phyloP scores from a whole-genome alignment of 2,329 filamentous ascomycete species.

The Diaporthe vexans region DNA sequence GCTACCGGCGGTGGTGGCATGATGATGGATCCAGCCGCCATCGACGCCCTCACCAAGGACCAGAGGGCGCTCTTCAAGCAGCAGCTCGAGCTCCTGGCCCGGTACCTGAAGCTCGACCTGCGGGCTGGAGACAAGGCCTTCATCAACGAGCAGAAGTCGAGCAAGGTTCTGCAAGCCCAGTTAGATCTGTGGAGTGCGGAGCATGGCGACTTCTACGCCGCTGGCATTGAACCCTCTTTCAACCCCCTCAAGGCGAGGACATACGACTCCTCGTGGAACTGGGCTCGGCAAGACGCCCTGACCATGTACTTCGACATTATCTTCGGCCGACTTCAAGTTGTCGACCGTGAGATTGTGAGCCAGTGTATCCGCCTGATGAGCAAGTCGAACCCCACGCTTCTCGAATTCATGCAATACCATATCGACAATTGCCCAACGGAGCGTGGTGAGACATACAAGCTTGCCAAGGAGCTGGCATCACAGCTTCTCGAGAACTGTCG shows the following conservation, averaged over 20 bases:
- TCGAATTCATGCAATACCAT: constrained; percentile 99
- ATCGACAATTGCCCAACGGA: constrained; percentile 99
- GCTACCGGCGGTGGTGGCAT: constrained; percentile 84
- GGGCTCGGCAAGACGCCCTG: constrained; percentile 96
- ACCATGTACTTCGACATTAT: constrained; percentile 99
- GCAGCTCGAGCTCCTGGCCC: constrained; percentile 93
- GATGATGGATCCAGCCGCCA: constrained; percentile 99
- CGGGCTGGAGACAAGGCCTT: constrained; percentile 96
- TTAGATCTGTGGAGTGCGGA: constrained; percentile 95
- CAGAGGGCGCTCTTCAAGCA: constrained; percentile 98
- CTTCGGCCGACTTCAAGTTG: constrained; percentile 91
- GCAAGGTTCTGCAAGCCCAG: constrained; percentile 90
- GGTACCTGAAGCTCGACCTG: constrained; percentile 97
- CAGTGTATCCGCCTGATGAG: constrained; percentile 99
- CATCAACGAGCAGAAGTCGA: constrained; percentile 85
- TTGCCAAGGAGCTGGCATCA: constrained; percentile 94
- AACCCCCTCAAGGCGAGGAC: constrained; percentile 93
- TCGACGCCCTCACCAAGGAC: constrained; percentile 97
- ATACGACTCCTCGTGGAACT: constrained; percentile 99
- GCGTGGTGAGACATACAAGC: constrained; percentile 95
- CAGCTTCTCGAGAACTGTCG: constrained; percentile 98
- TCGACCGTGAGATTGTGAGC: constrained; percentile 98
- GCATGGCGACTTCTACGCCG: constrained; percentile 95
- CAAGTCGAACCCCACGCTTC: constrained; percentile 92
- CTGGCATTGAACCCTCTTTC: constrained; percentile 95